Base-by-base conservation (phyloP, 805 yeast genomes). In the Maudiozyma barnettii region DNA sequence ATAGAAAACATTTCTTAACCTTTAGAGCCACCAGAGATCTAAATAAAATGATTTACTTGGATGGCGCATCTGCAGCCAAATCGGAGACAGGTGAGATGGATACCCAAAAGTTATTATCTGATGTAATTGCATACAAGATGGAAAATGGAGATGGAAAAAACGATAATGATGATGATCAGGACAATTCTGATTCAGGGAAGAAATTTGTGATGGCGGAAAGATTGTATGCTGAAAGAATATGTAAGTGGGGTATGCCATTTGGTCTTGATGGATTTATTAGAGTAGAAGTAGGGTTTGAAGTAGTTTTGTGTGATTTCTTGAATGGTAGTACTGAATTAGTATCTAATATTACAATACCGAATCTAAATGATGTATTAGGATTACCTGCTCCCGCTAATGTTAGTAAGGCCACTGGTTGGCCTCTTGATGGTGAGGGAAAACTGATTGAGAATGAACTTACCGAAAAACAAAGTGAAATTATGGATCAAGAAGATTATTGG, bases 41-140 rank as follows among this genome's bases (percentile, higher is more conserved):
- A 45, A 69, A 68, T 51, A 74, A 69, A 51, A 56, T 80, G 29
- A 65, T 81, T 5, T 70, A 72, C 44, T 57, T 81, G n/a, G 84
- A 80, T 51, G 86, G 86, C 5, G 83, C 84, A 0, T 78, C 83
- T 26, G 86, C 84, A n/a, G 78, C 84, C 0, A 80, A 79, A 57
- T 64, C 72, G 0, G 37, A 46, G 1, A 69, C 77, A 1, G 84
- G 84, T 4, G 80, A 76, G 55, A 78, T 78, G 84, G 86, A 81
- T 56, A 71, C 78, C 1, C 81, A 77, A 53, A 60, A 60, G 41
- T 47, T 77, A 43, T 54, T 74, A 3, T 66, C 79, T 19, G 58
- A 70, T 37, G 51, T 59, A 13, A 49, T 54, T n/a, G 52, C 39
- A 19, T 35, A 42, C 18, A 51, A 46, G 42, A 45, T 51, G 16